These are phyloP conservation scores for Scheffersomyces parashehatae DNA, from an alignment of 1,139 yeast genomes.

Conservation along the genomic window DNA sequence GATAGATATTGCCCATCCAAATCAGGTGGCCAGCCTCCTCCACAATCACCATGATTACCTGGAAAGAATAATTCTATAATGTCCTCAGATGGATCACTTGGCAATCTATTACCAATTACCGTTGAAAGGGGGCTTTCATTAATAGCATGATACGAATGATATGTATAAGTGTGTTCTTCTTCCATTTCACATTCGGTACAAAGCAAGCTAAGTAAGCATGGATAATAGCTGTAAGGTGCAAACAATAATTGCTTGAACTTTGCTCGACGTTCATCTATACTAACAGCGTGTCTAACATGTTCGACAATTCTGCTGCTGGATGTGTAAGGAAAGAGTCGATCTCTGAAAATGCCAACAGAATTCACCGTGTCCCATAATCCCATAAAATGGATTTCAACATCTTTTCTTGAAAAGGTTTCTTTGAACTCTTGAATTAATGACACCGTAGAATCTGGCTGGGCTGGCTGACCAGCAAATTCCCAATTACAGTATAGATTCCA, in stretches of 20 bases:
- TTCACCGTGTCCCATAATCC: slow-evolving; percentile 70
- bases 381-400: slow-evolving; percentile 52
- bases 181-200: slow-evolving; percentile 8
- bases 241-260: slow-evolving; percentile 60
- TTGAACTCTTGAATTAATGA: slow-evolving; percentile 52
- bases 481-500: slow-evolving; percentile 62
- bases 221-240: slow-evolving; percentile 38
- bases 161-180: neutral
- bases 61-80: slow-evolving; percentile 61
- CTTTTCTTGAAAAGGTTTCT: slow-evolving; percentile 47
- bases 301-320: slow-evolving; percentile 50
- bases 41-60: slow-evolving; percentile 67
- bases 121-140: neutral
- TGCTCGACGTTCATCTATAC: slow-evolving; percentile 64
- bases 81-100: slow-evolving; percentile 27
- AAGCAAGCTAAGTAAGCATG: slow-evolving; percentile 24
- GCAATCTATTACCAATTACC: neutral
- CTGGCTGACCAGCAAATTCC: slow-evolving; percentile 63
- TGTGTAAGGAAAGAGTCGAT: slow-evolving; percentile 58
- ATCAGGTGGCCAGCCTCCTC: slow-evolving; percentile 61
- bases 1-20: slow-evolving; percentile 23
- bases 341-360: slow-evolving; percentile 60
- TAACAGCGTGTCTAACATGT: slow-evolving; percentile 65
- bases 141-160: too few species aligned
- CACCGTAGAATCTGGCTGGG: slow-evolving; percentile 36